phyloP scores from a whole-genome alignment of 2,329 filamentous ascomycete species.

The Fusarium virguliforme region DNA sequence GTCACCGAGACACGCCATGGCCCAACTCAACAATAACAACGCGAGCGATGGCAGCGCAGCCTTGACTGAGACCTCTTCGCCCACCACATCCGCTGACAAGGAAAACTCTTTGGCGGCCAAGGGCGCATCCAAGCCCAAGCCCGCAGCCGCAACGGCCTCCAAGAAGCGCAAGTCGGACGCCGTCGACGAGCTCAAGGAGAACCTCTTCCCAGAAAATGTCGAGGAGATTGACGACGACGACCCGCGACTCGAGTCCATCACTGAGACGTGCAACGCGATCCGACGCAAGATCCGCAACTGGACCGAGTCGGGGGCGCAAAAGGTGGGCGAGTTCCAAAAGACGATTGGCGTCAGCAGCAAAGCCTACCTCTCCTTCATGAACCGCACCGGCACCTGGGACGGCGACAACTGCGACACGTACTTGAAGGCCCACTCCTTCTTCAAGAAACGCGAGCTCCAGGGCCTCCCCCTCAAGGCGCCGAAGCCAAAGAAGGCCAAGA shows the following conservation, averaged over 20 bases:
- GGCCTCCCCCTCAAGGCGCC: constrained; percentile 59
- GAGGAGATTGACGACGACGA: constrained; percentile 44
- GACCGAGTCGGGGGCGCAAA: constrained; percentile 49
- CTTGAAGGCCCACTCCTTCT: constrained; percentile 59
- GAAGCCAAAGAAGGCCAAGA: constrained; percentile 55
- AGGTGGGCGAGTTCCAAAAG: constrained; percentile 63
- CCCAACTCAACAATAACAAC: constrained; percentile 28
- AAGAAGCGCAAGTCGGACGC: constrained; percentile 49
- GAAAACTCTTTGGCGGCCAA: neutral
- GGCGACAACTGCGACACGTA: constrained; percentile 57
- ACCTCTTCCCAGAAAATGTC: constrained; percentile 44
- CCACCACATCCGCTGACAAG: neutral
- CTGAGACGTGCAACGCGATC: constrained; percentile 48
- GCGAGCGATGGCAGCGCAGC: constrained; percentile 22
- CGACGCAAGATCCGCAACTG: constrained; percentile 48
- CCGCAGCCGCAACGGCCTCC: constrained; percentile 16
- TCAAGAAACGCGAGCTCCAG: constrained; percentile 66
- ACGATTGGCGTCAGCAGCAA: constrained; percentile 59
- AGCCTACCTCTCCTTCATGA: constrained; percentile 65
- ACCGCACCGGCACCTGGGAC: constrained; percentile 60
- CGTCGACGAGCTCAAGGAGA: constrained; percentile 21
- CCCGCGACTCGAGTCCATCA: constrained; percentile 27
- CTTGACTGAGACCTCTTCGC: constrained; percentile 6
- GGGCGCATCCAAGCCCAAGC: neutral
- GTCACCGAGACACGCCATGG: constrained; percentile 41